These are phyloP conservation scores for Berberis vulgaris DNA, from an alignment of 164 flowering plant genomes.

Conservation along the genomic window DNA sequence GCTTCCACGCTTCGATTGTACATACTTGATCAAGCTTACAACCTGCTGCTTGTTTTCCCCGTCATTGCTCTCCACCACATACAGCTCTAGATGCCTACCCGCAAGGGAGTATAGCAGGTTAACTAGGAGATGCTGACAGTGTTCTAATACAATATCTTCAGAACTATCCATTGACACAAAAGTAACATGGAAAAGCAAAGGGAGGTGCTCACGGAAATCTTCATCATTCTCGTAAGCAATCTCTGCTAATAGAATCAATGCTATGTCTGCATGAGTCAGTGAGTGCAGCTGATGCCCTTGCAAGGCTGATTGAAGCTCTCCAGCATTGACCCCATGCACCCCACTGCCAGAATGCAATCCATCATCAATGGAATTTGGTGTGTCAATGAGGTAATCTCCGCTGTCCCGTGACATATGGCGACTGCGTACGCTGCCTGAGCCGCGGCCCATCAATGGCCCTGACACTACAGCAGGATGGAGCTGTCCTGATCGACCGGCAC, in stretches of 20 bases:
- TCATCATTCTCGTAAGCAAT: constrained; percentile 99
- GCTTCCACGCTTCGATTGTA: constrained; percentile 93
- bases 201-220: constrained; percentile 90
- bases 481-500: constrained; percentile 88
- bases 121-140: constrained; percentile 96
- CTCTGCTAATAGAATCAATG: constrained; percentile 90
- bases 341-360: constrained; percentile 56
- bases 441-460: constrained; percentile 92
- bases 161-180: constrained; percentile 99
- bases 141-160: constrained; percentile 93
- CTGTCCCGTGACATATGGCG: constrained; percentile 95
- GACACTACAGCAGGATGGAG: constrained; percentile 90
- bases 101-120: constrained; percentile 94
- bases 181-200: constrained; percentile 88
- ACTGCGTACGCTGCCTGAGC: constrained; percentile 87
- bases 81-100: constrained; percentile 88
- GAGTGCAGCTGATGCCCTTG: constrained; percentile 96
- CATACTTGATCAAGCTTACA: constrained; percentile 94
- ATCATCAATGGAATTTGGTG: constrained; percentile 95
- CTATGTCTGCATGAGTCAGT: constrained; percentile 94
- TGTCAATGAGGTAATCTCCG: constrained; percentile 90
- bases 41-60: constrained; percentile 99
- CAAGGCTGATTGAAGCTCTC: constrained; percentile 93
- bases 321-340: constrained; percentile 73
- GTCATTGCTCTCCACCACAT: constrained; percentile 88